Evolutionary conservation across 176 grass and related monocot genomes (phyloP).

Genomic region (Cenchrus purpureus): DNA sequence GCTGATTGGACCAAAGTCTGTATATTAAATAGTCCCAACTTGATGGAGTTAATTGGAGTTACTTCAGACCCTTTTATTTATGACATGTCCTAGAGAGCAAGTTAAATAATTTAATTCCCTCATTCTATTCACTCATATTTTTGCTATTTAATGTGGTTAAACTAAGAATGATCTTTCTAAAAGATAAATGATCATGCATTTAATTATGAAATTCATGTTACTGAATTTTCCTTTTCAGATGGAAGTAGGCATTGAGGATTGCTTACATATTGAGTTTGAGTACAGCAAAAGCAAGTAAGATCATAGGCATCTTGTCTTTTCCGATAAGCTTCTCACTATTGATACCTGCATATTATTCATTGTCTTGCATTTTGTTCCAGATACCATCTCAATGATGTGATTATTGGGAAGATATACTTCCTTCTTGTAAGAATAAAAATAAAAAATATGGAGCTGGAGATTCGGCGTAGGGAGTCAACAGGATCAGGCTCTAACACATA

Average conservation of each 20-base stretch:
- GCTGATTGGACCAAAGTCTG: not conserved
- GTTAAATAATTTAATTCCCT: not conserved
- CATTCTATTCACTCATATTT: not conserved
- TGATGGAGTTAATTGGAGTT: constrained; percentile 1
- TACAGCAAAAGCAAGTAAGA: constrained; percentile 96
- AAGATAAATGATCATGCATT: not conserved
- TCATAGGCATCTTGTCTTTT: not conserved
- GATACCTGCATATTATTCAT: not conserved
- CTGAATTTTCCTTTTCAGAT: constrained; percentile 52
- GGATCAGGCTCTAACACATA: constrained; percentile 96
- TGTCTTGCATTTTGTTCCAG: constrained; percentile 35
- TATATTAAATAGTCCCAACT: not conserved
- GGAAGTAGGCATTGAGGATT: constrained; percentile 98
- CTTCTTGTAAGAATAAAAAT: constrained; percentile 99
- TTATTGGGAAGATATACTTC: constrained; percentile 96
- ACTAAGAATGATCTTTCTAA: not conserved
- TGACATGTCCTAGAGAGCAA: not conserved
- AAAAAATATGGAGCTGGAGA: constrained; percentile 93
- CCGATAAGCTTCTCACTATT: not conserved
- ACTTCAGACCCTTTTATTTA: not conserved
- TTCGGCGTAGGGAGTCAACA: constrained; percentile 86
- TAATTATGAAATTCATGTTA: not conserved
- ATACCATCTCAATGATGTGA: constrained; percentile 95
- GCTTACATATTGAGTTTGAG: constrained; percentile 93
- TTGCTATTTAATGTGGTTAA: constrained; percentile 16